Conservation (phyloP, 495 filamentous ascomycete species). For the Aspergillus egyptiacus region DNA sequence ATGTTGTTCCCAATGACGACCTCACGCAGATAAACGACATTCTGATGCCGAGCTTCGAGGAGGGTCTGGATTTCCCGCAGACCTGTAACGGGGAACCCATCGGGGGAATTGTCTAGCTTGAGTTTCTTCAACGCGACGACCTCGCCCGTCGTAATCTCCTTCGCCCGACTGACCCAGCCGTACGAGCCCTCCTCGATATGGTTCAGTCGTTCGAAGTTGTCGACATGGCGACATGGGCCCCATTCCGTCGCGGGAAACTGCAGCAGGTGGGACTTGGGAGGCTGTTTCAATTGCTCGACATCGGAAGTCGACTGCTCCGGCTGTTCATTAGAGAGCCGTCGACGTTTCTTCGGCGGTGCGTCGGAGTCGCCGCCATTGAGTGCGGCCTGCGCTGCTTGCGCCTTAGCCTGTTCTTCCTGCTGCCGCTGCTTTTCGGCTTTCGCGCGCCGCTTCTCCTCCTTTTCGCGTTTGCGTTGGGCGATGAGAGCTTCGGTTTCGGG, state of each 20-base stretch:
- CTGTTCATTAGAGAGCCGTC: constrained; percentile 43
- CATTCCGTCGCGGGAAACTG: constrained; percentile 66
- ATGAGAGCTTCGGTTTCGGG: constrained; percentile 62
- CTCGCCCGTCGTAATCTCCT: constrained; percentile 70
- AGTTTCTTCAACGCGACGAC: constrained; percentile 91
- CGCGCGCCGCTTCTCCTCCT: constrained; percentile 79
- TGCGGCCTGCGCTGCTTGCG: constrained; percentile 15
- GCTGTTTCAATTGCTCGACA: constrained; percentile 21
- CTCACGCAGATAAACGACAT: constrained; percentile 76
- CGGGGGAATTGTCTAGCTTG: constrained; percentile 78
- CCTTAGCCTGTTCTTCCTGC: constrained; percentile 47
- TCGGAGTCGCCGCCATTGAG: constrained; percentile 24
- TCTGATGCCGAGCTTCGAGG: constrained; percentile 57
- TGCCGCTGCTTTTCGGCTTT: constrained; percentile 86
- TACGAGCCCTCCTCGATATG: constrained; percentile 97
- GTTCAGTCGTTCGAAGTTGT: constrained; percentile 87
- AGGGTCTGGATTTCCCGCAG: constrained; percentile 80
- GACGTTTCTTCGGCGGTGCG: constrained; percentile 37
- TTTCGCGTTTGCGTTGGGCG: constrained; percentile 72
- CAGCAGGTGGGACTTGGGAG: constrained; percentile 49
- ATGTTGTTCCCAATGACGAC: constrained; percentile 78
- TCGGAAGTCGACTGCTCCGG: constrained; percentile 2
- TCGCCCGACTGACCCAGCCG: constrained; percentile 86
- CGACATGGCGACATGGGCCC: constrained; percentile 71
- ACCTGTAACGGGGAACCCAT: constrained; percentile 89